Evolutionary conservation across 495 filamentous ascomycete genomes (phyloP).

Genomic region (Elasticomyces elasticus): DNA sequence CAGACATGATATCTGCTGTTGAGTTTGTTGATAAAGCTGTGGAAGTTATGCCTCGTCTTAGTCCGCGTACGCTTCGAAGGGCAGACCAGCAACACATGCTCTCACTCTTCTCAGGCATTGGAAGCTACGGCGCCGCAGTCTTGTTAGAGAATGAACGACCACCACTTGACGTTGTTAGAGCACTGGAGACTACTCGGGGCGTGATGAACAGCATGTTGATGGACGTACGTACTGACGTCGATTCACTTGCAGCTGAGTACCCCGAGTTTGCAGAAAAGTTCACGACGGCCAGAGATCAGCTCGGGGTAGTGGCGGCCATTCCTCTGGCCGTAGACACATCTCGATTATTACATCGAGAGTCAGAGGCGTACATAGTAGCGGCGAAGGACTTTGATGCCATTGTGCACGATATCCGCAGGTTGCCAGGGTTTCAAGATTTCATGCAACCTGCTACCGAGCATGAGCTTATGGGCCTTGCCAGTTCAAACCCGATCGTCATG

Average conservation of each 20-base stretch:
- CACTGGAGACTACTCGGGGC: neutral
- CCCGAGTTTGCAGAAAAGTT: neutral
- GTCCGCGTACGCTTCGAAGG: neutral
- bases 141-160: neutral
- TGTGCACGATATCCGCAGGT: neutral
- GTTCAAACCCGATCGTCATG: neutral
- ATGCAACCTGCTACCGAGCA: neutral
- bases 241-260: neutral
- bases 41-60: neutral
- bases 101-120: neutral
- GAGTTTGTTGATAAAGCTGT: neutral
- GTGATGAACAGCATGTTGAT: neutral
- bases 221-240: neutral
- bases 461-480: neutral
- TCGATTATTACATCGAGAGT: neutral
- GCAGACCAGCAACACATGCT: neutral
- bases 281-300: neutral
- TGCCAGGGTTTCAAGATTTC: conserved; percentile 2
- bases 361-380: neutral
- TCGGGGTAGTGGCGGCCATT: neutral
- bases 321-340: neutral
- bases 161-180: neutral
- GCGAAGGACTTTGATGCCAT: neutral
- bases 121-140: neutral
- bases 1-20: neutral